Conservation (phyloP, 2,329 filamentous ascomycete species). For the Sodiomyces alkalinus region DNA sequence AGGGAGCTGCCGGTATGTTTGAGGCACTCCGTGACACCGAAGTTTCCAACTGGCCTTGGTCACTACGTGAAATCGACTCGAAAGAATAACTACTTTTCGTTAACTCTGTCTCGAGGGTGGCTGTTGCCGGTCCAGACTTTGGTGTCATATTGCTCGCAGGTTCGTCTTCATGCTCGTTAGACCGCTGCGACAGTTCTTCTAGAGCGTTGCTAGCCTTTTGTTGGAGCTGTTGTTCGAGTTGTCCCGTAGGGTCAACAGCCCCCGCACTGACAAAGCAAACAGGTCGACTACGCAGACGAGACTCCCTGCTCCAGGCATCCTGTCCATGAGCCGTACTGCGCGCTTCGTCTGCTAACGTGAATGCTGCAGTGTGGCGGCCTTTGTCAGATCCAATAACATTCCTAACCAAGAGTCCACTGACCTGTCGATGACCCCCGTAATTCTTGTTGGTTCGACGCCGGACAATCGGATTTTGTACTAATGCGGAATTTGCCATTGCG, state of each 20-base stretch:
- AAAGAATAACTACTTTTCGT: background rate
- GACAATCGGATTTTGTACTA: no score
- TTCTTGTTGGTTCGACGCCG: no score
- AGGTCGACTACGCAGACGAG: constrained; percentile 30
- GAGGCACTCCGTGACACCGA: no score
- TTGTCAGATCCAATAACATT: no score
- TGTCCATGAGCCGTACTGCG: constrained; percentile 17
- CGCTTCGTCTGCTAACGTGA: constrained; percentile 11
- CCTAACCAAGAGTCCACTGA: no score
- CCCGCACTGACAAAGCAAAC: constrained; percentile 40
- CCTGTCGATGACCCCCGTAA: no score
- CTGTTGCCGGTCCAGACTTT: no score
- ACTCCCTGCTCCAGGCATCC: constrained; percentile 20
- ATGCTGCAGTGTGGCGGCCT: no score
- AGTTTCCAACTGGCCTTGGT: no score
- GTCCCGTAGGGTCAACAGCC: constrained; percentile 30
- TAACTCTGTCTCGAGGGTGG: background rate
- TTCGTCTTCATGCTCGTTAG: background rate
- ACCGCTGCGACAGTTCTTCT: background rate
- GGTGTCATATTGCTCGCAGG: constrained; percentile 1
- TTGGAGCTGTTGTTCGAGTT: constrained; percentile 15
- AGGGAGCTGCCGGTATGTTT: no score
- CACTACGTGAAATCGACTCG: background rate
- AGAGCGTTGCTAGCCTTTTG: constrained; percentile 1
- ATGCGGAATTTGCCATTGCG: no score